Evolutionary conservation across 75 land plant genomes (phyloP).

Genomic region (Picea glauca): DNA sequence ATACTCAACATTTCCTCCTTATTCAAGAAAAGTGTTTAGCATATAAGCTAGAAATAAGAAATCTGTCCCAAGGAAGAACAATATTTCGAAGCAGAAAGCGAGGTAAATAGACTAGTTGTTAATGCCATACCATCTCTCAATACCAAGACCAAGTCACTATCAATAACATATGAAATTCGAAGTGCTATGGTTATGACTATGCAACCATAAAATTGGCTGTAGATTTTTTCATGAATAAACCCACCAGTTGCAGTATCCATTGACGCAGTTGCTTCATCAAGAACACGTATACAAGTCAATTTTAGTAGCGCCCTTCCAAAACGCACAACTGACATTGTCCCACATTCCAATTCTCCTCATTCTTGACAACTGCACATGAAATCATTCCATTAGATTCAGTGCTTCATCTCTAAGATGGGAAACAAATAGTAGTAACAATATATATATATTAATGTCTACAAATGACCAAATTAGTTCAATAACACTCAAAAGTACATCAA

Average conservation of each 20-base stretch:
- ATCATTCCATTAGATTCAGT: no score
- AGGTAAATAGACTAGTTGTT: slow-evolving; percentile 17
- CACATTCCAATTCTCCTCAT: slow-evolving; percentile 76
- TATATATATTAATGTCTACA: no score
- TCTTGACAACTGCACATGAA: slow-evolving; percentile 44
- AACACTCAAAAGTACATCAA: no score
- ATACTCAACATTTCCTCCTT: no score
- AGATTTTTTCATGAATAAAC: slow-evolving; percentile 50
- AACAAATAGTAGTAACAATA: background rate
- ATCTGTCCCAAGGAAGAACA: no score
- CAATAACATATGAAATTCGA: slow-evolving; percentile 36
- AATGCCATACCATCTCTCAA: slow-evolving; percentile 32
- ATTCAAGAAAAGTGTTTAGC: no score
- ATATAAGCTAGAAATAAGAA: no score
- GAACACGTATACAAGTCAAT: slow-evolving; percentile 48
- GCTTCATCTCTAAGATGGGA: background rate
- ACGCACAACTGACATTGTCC: slow-evolving; percentile 70
- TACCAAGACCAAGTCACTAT: no score
- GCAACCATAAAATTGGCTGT: slow-evolving; percentile 33
- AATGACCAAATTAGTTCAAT: no score
- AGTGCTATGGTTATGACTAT: slow-evolving; percentile 62
- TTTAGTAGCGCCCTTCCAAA: slow-evolving; percentile 63
- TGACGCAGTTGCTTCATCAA: slow-evolving; percentile 76
- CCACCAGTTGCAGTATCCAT: slow-evolving; percentile 64
- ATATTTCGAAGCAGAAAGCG: background rate